Evolutionary conservation across 2,329 filamentous ascomycete species (phyloP).

Genomic region (Botrytis medusae): DNA sequence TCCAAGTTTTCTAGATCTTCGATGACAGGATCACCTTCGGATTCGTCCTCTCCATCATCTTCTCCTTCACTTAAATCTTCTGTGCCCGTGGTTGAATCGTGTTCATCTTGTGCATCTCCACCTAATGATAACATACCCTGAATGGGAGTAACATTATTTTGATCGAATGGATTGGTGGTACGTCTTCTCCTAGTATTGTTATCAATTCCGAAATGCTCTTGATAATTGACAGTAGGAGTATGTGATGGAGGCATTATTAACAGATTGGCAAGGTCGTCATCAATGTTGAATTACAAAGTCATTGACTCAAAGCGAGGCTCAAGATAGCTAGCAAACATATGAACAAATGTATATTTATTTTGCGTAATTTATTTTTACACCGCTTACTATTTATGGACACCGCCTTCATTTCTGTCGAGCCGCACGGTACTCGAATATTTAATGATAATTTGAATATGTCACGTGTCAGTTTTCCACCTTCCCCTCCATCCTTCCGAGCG

Average conservation of each 20-base stretch:
- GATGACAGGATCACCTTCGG: slow-evolving; percentile 12
- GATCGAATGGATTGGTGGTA: slow-evolving; percentile 11
- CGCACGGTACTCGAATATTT: neutral
- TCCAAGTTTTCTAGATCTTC: slow-evolving; percentile 15
- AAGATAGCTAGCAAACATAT: neutral
- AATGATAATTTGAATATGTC: neutral
- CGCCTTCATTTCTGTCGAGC: neutral
- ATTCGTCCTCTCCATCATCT: slow-evolving; percentile 23
- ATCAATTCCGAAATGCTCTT: slow-evolving; percentile 19
- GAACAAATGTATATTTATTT: neutral
- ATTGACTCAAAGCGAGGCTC: neutral
- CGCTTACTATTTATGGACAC: slow-evolving; percentile 4
- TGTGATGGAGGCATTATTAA: slow-evolving; percentile 2
- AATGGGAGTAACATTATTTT: neutral
- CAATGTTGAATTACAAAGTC: neutral
- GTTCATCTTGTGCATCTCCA: neutral
- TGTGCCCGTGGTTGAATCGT: slow-evolving; percentile 6
- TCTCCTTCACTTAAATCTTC: slow-evolving; percentile 16
- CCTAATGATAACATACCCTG: neutral
- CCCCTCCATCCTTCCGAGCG: neutral
- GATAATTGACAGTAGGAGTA: slow-evolving; percentile 14
- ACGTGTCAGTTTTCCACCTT: neutral
- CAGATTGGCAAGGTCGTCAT: neutral
- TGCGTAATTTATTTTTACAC: slow-evolving; percentile 5
- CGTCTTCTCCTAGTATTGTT: neutral